These are phyloP conservation scores for Thymus mandschuricus DNA, from an alignment of 257 asterid species.

Conservation along the genomic window DNA sequence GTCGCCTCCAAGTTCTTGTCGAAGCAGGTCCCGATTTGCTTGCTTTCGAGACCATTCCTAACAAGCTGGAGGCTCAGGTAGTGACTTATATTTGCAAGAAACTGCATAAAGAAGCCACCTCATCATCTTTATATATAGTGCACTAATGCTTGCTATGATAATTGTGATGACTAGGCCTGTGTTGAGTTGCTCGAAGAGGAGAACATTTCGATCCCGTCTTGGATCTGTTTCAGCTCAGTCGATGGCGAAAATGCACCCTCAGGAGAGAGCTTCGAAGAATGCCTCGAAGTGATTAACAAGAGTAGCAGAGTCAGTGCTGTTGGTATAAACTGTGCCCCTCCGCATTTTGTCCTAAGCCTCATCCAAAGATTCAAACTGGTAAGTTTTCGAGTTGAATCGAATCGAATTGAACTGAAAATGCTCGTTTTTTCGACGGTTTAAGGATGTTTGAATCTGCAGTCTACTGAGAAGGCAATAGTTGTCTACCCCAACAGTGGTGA, in stretches of 20 bases:
- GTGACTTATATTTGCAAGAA: neutral
- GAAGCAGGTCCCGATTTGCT: conserved; percentile 79
- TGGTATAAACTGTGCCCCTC: conserved; percentile 87
- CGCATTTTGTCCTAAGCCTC: conserved; percentile 72
- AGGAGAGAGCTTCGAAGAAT: conserved; percentile 77
- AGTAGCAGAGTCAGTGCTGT: conserved; percentile 61
- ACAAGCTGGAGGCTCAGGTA: conserved; percentile 90
- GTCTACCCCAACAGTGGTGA: conserved; percentile 87
- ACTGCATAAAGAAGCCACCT: neutral
- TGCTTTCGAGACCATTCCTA: conserved; percentile 91
- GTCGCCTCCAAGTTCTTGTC: conserved; percentile 76
- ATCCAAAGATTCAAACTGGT: conserved; percentile 71
- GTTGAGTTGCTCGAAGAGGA: conserved; percentile 76
- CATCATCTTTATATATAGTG: neutral
- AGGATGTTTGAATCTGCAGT: conserved; percentile 38
- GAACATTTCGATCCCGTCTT: conserved; percentile 66
- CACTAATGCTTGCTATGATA: neutral
- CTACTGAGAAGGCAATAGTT: conserved; percentile 63
- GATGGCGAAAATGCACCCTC: conserved; percentile 82
- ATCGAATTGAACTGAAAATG: neutral
- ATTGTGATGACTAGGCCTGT: conserved; percentile 55
- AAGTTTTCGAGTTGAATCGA: neutral
- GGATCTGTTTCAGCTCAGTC: conserved; percentile 86
- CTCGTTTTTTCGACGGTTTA: neutral
- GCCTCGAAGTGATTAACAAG: conserved; percentile 53